phyloP scores from a whole-genome alignment of 768 basidiomycete species.

The Crepidotus variabilis region DNA sequence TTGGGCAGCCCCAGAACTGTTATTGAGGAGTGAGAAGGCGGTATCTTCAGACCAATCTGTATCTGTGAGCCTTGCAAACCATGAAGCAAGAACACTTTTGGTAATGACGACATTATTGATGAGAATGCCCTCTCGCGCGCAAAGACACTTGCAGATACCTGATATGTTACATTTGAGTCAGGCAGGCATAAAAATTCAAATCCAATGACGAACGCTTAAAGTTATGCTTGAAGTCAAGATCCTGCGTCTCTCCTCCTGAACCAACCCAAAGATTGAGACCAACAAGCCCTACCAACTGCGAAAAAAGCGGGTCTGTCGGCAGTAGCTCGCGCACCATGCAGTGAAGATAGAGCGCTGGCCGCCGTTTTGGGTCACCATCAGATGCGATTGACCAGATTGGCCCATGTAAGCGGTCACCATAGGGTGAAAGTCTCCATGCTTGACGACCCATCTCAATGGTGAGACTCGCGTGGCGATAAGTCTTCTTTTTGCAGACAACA shows the following conservation, averaged over 20 bases:
- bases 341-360: slow-evolving; percentile 16
- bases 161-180: neutral
- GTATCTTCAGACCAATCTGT: slow-evolving; percentile 21
- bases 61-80: slow-evolving; percentile 15
- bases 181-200: too few species aligned
- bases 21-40: slow-evolving; percentile 11
- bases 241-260: slow-evolving; percentile 11
- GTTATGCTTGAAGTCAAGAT: slow-evolving; percentile 19
- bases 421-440: slow-evolving; percentile 21
- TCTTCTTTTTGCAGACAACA: slow-evolving; percentile 19
- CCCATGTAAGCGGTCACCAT: slow-evolving; percentile 17
- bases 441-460: slow-evolving; percentile 13
- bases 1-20: neutral
- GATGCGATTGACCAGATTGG: slow-evolving; percentile 15
- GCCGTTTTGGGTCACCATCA: slow-evolving; percentile 18
- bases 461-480: slow-evolving; percentile 5
- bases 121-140: slow-evolving; percentile 15
- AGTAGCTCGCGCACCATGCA: slow-evolving; percentile 16
- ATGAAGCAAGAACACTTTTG: slow-evolving; percentile 13
- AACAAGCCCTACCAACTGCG: slow-evolving; percentile 9
- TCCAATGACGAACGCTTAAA: slow-evolving; percentile 15
- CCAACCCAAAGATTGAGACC: slow-evolving; percentile 15
- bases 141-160: slow-evolving; percentile 22
- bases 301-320: slow-evolving; percentile 10
- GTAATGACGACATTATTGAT: slow-evolving; percentile 15